A percentile compares a stretch with the other conserved stretches of the same genome.
These are phyloP conservation scores for Aurantiochytrium sp. DNA, from an alignment of 108 stramenopile species.

Conservation along the genomic window DNA sequence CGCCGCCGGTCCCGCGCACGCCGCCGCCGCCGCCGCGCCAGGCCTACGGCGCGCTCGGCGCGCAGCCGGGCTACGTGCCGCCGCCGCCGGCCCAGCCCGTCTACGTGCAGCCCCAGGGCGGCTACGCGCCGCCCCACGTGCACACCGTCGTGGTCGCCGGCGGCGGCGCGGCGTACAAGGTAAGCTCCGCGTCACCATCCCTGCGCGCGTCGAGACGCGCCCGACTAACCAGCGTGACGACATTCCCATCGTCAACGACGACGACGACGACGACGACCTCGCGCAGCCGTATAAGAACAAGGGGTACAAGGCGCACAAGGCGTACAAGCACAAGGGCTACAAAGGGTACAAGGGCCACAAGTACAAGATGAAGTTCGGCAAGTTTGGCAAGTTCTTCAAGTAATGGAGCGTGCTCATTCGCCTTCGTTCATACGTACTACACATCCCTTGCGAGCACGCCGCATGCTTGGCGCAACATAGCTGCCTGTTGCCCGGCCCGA, in stretches of 20 bases:
- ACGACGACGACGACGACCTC: too few relatives aligned
- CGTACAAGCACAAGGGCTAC: background rate
- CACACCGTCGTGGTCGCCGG: background rate
- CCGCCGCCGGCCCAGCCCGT: background rate
- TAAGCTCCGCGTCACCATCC: background rate
- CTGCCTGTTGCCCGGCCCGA: too few relatives aligned
- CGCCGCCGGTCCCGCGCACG: background rate
- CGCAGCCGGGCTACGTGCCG: background rate
- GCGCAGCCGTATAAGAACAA: background rate
- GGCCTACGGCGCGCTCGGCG: background rate
- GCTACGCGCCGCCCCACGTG: background rate
- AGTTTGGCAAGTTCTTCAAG: conserved; percentile 20
- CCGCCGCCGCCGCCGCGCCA: background rate
- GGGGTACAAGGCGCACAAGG: conserved; percentile 26
- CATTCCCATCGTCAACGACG: too few relatives aligned
- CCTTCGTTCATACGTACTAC: too few relatives aligned
- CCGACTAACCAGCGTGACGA: too few relatives aligned
- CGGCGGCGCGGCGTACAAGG: background rate
- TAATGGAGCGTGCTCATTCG: too few relatives aligned
- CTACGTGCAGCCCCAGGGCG: background rate
- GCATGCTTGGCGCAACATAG: too few relatives aligned
- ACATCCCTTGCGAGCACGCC: too few relatives aligned
- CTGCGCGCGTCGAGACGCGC: too few relatives aligned
- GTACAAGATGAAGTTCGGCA: background rate
- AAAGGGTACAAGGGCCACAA: too few relatives aligned